Conservation (phyloP, 345 rosid species). For the rapeseed (Brassica napus) region DNA sequence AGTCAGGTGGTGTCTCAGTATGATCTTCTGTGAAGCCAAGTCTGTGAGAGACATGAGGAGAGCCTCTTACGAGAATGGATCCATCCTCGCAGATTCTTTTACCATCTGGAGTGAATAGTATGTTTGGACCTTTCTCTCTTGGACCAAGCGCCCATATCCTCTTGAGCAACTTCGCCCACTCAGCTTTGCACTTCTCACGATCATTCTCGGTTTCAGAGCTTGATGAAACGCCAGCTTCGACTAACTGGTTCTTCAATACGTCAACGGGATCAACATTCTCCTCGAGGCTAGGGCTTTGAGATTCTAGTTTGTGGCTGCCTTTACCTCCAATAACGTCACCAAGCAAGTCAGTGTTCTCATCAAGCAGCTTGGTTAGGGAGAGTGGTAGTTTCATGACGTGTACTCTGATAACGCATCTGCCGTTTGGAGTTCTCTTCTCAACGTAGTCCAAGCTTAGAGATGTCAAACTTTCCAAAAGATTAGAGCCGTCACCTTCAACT, state of each 20-base stretch:
- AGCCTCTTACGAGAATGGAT: conserved; percentile 59
- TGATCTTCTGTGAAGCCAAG: conserved; percentile 61
- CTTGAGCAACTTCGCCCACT: conserved; percentile 68
- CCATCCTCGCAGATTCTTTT: conserved; percentile 41
- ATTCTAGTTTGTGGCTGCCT: conserved; percentile 50
- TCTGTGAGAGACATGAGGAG: conserved; percentile 67
- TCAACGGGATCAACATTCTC: conserved; percentile 61
- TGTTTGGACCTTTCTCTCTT: conserved; percentile 85
- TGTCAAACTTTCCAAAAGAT: conserved; percentile 63
- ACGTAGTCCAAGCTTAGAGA: conserved; percentile 58
- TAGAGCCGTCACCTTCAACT: conserved; percentile 66
- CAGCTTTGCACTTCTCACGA: conserved; percentile 57
- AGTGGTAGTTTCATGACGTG: conserved; percentile 82
- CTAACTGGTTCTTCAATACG: conserved; percentile 49
- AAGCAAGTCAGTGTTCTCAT: conserved; percentile 74
- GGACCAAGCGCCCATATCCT: conserved; percentile 97
- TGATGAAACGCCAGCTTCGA: conserved; percentile 58
- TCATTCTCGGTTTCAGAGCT: conserved; percentile 60
- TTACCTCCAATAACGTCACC: conserved; percentile 69
- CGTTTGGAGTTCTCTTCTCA: conserved; percentile 78
- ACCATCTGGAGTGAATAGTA: conserved; percentile 74
- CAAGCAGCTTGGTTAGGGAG: conserved; percentile 71
- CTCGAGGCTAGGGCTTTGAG: conserved; percentile 38
- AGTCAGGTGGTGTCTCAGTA: conserved; percentile 33
- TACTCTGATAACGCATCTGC: conserved; percentile 72